Conservation (phyloP, 2,329 filamentous ascomycete genomes). For the Dothidotthia symphoricarpi region DNA sequence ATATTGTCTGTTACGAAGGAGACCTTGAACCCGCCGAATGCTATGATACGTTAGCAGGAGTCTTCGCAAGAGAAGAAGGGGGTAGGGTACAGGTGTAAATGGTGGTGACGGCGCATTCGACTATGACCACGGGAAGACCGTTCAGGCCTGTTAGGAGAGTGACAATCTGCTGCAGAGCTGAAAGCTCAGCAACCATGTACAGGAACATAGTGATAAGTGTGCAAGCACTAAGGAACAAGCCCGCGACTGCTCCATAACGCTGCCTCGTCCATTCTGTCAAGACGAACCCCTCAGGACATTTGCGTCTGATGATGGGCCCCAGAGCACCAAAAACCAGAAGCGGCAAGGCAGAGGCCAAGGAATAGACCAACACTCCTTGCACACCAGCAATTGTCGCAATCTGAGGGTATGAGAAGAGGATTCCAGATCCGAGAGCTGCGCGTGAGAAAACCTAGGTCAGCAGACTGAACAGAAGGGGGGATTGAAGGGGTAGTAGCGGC, state of each 20-base stretch:
- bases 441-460: conserved; percentile 36
- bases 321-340: conserved; percentile 72
- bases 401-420: conserved; percentile 79
- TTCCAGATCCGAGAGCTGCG: conserved; percentile 76
- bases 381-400: conserved; percentile 76
- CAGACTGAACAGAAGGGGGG: conserved; percentile 19
- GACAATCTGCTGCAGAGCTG: conserved; percentile 76
- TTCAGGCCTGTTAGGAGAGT: conserved; percentile 71
- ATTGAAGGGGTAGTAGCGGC: conserved; percentile 64
- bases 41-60: conserved; percentile 43
- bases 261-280: conserved; percentile 81
- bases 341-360: conserved; percentile 68
- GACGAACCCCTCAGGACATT: conserved; percentile 81
- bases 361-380: conserved; percentile 75
- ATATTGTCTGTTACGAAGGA: conserved; percentile 83
- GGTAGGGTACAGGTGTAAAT: conserved; percentile 70
- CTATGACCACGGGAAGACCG: conserved; percentile 71
- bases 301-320: conserved; percentile 73
- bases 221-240: conserved; percentile 72
- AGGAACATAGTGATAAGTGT: conserved; percentile 79
- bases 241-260: conserved; percentile 68
- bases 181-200: conserved; percentile 84
- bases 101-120: conserved; percentile 74
- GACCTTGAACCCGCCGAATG: conserved; percentile 77
- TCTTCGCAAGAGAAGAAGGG: not conserved